Base-by-base conservation (phyloP, 805 yeast genomes). In the Saturnispora bothae region DNA sequence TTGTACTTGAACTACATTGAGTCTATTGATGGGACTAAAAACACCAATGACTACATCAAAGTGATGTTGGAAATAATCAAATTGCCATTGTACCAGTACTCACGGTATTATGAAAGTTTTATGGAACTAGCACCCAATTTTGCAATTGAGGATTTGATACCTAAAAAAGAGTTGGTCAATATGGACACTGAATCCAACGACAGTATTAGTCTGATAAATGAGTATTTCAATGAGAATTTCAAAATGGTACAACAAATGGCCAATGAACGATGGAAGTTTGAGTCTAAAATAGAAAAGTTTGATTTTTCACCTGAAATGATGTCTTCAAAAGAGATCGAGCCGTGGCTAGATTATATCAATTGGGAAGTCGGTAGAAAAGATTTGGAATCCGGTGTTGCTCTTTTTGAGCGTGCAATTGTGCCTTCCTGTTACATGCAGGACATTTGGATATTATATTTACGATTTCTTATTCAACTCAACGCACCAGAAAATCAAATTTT, bases 11-110 rank as follows among this genome's bases (percentile, higher is more conserved):
- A 69, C 28, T 81, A 76, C 61, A 80, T 76, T 48, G 54, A 62
- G n/a, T 48, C 53, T 13, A 34, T 49, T 5, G 47, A 49, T 8
- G 60, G 60, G 10, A 22, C 25, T 19, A 56, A 58, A 13, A 51
- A 55, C 18, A 61, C 69, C 23, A 47, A 49, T 19, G 66, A 62
- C 27, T 54, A 69, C 4, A 49, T 64, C 2, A 54, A 56, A 3
- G 49, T 74, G 1, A 66, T 78, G 40, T 48, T 67, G 21, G 60
- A 61, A 41, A 57, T 77, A 33, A 56, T 75, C 28, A 52, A 53
- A 29, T 63, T 83, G 3, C 97, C 97, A 0, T 58, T 89, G 32
- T 89, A 89, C 57, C 94, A 86, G 50, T 88, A 85, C 54, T 79
- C 96, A 0, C 75, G 71, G 45, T 89, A 79, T 54, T 82, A 73